Conservation (phyloP, 331 rosid species). For the Pyracantha coccinea region DNA sequence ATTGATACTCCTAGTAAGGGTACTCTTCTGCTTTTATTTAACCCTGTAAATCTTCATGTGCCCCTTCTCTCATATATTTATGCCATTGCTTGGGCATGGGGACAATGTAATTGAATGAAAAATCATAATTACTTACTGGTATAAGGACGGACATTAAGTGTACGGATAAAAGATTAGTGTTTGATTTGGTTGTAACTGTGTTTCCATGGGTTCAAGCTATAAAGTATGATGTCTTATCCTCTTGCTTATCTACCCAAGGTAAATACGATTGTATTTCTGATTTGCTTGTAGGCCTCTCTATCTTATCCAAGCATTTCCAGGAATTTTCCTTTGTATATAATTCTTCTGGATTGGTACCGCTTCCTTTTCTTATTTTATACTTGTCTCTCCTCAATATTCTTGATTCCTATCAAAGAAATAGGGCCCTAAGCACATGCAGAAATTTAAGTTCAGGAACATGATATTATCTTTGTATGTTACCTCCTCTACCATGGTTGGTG, state of each 20-base stretch:
- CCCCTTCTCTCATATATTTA: neutral
- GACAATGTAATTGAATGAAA: too few relatives aligned
- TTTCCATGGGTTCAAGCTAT: neutral
- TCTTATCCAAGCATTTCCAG: neutral
- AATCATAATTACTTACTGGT: too few relatives aligned
- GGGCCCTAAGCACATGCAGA: neutral
- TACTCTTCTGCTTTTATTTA: neutral
- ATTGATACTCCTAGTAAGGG: neutral
- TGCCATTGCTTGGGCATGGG: too few relatives aligned
- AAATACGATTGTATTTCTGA: neutral
- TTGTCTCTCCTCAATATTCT: neutral
- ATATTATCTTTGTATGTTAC: neutral
- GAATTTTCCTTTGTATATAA: neutral
- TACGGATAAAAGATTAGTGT: too few relatives aligned
- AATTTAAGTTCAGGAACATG: neutral
- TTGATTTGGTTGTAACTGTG: neutral
- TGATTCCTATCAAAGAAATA: neutral
- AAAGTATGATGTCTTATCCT: neutral
- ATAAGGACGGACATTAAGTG: too few relatives aligned
- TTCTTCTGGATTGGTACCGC: neutral
- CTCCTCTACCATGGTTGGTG: neutral
- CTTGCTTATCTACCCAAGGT: neutral
- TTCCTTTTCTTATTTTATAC: neutral
- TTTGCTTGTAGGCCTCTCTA: neutral
- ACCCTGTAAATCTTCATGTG: neutral